Evolutionary conservation across 2,329 filamentous ascomycete species (phyloP).

Genomic region (Neobulgaria alba): DNA sequence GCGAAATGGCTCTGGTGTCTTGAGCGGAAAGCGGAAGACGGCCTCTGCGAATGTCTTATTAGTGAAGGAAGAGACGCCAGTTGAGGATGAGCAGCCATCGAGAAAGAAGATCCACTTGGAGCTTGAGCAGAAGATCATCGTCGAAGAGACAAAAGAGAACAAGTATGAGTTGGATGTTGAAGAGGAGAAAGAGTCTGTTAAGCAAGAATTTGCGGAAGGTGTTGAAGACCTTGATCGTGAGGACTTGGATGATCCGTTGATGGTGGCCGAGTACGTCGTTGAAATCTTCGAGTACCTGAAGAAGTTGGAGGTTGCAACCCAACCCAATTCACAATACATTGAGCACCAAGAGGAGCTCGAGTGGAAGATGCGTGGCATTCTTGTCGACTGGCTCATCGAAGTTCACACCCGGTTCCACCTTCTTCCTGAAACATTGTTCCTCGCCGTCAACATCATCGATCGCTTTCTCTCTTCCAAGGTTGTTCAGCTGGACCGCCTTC

Average conservation of each 20-base stretch:
- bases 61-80: constrained; percentile 50
- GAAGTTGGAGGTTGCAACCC: constrained; percentile 70
- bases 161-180: constrained; percentile 26
- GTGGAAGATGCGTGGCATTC: constrained; percentile 97
- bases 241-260: constrained; percentile 86
- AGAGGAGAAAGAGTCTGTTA: constrained; percentile 19
- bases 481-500: constrained; percentile 89
- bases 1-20: constrained; percentile 63
- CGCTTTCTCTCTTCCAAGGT: constrained; percentile 94
- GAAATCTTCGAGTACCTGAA: constrained; percentile 96
- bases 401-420: constrained; percentile 96
- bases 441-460: constrained; percentile 96
- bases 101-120: constrained; percentile 57
- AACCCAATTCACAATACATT: constrained; percentile 94
- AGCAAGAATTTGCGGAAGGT: constrained; percentile 28
- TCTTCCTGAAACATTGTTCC: constrained; percentile 90
- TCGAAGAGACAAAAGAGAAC: constrained; percentile 32
- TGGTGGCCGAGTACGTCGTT: constrained; percentile 94
- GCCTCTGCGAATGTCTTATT: constrained; percentile 45
- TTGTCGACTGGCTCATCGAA: constrained; percentile 97
- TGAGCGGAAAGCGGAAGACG: constrained; percentile 61
- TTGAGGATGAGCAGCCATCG: constrained; percentile 60
- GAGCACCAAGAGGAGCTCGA: constrained; percentile 87
- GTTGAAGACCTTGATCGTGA: constrained; percentile 71
- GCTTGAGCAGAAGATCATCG: constrained; percentile 38